Base-by-base conservation (phyloP, 139 green algal genomes). In the Marvania coccoides region DNA sequence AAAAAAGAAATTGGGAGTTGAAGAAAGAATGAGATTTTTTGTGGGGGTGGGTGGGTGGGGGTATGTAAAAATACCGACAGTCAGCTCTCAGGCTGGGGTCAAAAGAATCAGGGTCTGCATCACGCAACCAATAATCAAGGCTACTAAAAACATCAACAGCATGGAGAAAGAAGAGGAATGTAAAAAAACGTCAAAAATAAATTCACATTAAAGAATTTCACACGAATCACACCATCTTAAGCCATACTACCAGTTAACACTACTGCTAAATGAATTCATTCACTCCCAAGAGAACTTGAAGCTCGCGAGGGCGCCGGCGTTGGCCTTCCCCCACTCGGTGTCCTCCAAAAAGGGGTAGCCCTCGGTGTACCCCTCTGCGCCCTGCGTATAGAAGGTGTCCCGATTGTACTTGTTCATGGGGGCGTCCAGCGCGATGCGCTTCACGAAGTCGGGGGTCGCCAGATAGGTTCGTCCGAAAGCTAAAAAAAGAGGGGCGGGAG, bases 321-420 rank as follows among this genome's bases (percentile, higher is more conserved):
- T 23, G 47, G 47, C 62, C 38, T 51, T 30, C 12, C 62, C 26
- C 38, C 40, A 38, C 35, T 69, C 65, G 12, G n/a, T 47, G 14
- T 95, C 83, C 47, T 93, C 81, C 42, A 94, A 60, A 68, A 84
- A 89, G 33, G 85, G 83, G 71, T 95, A 95, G n/a, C n/a, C n/a
- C 75, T 95, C 88, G 1, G 54, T 75, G 74, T 95, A 95, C 30
- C 88, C 87, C 70, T 84, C 47, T 47, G 67, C 39, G 10, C 71
- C 75, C 13, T 64, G 42, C 0, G 59, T 67, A 72, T 93, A 95
- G 67, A 94, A 94, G 15, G 85, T 95, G 64, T 59, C 47, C 8
- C 88, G 68, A 70, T 95, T 64, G 62, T 93, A 93, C 38, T 81
- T 64, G 71, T 86, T 94, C 5, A 95, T 77, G 3, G 75, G 70